Evolutionary conservation across 225 moss, liverwort and hornwort species (phyloP).

Genomic region (Polytrichum commune): DNA sequence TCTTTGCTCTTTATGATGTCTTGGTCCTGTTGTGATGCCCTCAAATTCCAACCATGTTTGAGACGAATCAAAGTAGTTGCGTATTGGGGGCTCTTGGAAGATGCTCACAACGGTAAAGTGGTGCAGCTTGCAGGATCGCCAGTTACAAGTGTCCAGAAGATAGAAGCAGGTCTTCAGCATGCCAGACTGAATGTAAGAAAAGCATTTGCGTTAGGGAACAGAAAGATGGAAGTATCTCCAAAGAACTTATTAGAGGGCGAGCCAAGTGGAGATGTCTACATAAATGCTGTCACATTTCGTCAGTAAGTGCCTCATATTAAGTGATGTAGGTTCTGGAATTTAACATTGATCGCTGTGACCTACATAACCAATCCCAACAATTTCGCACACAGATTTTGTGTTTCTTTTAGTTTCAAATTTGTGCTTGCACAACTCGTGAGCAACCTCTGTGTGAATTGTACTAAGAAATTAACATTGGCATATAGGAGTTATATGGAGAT

Average conservation of each 20-base stretch:
- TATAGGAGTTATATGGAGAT: slow-evolving; percentile 44
- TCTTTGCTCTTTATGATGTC: no score
- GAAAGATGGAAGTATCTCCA: not conserved
- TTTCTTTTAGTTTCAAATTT: no score
- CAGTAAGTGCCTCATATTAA: slow-evolving; percentile 18
- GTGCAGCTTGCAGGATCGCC: not conserved
- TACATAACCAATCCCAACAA: no score
- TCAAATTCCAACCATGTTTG: no score
- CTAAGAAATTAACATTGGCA: no score
- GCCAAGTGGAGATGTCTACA: slow-evolving; percentile 41
- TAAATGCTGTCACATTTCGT: slow-evolving; percentile 44
- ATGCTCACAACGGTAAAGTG: not conserved
- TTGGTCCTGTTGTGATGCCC: no score
- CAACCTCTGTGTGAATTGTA: no score
- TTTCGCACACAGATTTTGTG: no score
- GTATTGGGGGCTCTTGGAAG: not conserved
- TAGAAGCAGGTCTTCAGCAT: slow-evolving; percentile 4
- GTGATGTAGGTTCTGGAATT: no score
- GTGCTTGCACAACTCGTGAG: no score
- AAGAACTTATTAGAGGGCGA: not conserved
- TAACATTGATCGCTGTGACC: no score
- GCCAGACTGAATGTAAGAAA: slow-evolving; percentile 2
- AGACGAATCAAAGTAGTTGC: not conserved
- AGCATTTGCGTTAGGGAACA: not conserved
- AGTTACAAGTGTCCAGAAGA: slow-evolving; percentile 7